Evolutionary conservation across 495 filamentous ascomycete genomes (phyloP), one percentile per base, ranked within the genome.

Genomic region (Umbilicaria muhlenbergii): DNA sequence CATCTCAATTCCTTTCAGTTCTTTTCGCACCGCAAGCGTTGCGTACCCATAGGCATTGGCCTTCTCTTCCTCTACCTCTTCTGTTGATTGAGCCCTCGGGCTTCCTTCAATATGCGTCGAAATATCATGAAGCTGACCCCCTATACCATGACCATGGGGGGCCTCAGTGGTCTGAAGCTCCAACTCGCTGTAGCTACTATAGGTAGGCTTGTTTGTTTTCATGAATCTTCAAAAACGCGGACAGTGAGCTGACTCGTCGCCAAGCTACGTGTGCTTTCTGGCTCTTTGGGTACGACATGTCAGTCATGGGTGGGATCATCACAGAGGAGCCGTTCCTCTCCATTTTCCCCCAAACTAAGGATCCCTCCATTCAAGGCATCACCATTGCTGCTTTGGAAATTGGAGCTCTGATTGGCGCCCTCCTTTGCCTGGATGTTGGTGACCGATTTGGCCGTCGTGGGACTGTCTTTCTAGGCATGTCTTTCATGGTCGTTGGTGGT

Each of bases 221-320:
- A 17, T 31, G 14, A 3, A 1, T 41, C 14, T 31, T 31, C 10
- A 3, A 3, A 28, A 14, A 3, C 14, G 13, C 19, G 17, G 31
- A 21, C 14, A 41, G n/a, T 1, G n/a, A 15, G 28, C 24, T 12
- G 32, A 41, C 13, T 5, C 35, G 17, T 28, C 15, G 13, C 21
- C 39, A 34, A 43, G 41, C 41, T n/a, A 43, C 41, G 10, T 43
- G 32, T 36, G 32, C 18, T 18, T 33, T 36, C 8, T 42, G 18
- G 47, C 59, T 75, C 0, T 76, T 79, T 50, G 73, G 74, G 0
- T 77, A 78, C 52, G 74, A 78, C 45, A 73, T 78, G 46, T 71
- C 69, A 39, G 65, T 74, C 5, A 69, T 52, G 58, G 68, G 70
- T 24, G 74, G 73, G 6, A 68, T 76, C 18, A 63, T 73, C 17